Percentiles rank a stretch among this genome's conserved stretches.
Conservation (phyloP, 805 yeast species). For the Pichia nakasei region DNA sequence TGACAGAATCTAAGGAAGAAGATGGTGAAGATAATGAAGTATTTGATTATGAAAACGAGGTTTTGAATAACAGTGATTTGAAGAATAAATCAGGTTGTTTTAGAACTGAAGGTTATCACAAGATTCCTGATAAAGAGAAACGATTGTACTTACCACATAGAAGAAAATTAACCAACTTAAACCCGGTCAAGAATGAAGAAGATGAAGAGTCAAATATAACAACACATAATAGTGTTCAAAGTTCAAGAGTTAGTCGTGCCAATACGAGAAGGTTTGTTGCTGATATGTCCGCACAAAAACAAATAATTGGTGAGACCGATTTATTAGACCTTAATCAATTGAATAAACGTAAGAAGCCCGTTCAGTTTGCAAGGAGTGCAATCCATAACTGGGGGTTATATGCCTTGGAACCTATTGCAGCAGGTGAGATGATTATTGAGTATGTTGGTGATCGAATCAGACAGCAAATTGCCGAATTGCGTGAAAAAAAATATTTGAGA, state of each 20-base stretch:
- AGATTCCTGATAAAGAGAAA: slow-evolving; percentile 66
- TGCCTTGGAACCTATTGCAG: slow-evolving; percentile 92
- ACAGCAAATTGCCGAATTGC: slow-evolving; percentile 87
- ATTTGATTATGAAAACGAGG: slow-evolving; percentile 23
- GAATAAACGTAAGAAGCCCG: slow-evolving; percentile 85
- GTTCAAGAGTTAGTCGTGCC: slow-evolving; percentile 81
- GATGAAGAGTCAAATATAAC: slow-evolving; percentile 30
- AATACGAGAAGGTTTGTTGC: slow-evolving; percentile 83
- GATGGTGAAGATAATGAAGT: slow-evolving; percentile 21
- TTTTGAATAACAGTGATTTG: slow-evolving; percentile 17
- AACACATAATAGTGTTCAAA: slow-evolving; percentile 36
- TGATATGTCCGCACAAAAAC: slow-evolving; percentile 74
- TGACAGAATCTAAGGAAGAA: slow-evolving; percentile 16
- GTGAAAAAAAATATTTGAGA: slow-evolving; percentile 77
- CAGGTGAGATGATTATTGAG: slow-evolving; percentile 94
- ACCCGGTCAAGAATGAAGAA: slow-evolving; percentile 56
- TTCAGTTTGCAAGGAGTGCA: slow-evolving; percentile 93
- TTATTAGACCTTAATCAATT: slow-evolving; percentile 76
- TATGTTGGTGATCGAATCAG: slow-evolving; percentile 93
- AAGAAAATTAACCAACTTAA: slow-evolving; percentile 51
- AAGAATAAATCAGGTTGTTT: slow-evolving; percentile 50
- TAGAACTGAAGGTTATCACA: slow-evolving; percentile 63
- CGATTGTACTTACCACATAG: slow-evolving; percentile 77
- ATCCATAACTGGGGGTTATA: slow-evolving; percentile 98
- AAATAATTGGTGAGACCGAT: slow-evolving; percentile 74